Evolutionary conservation across 208 protist genomes (phyloP).

Genomic region (Lotmaria passim): DNA sequence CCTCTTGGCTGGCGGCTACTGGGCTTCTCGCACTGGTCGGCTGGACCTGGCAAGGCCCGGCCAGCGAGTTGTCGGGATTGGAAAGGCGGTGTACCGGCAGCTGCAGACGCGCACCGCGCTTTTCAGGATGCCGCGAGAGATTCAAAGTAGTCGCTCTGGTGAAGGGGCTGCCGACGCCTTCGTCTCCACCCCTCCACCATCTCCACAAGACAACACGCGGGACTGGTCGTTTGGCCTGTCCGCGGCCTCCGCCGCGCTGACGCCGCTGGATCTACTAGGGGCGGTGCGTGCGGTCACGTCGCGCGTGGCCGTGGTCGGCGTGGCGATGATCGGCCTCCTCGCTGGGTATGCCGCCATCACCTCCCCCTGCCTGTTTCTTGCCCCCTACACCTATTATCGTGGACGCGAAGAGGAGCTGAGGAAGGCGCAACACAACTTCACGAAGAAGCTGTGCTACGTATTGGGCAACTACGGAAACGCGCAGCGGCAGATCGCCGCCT

Average conservation of each 20-base stretch:
- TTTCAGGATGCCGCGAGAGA: slow-evolving; percentile 26
- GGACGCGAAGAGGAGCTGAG: slow-evolving; percentile 40
- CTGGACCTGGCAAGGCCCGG: background rate
- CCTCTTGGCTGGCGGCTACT: slow-evolving; percentile 6
- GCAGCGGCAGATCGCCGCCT: slow-evolving; percentile 53
- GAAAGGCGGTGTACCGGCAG: slow-evolving; percentile 8
- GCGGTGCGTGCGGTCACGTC: slow-evolving; percentile 32
- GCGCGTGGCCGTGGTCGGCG: slow-evolving; percentile 54
- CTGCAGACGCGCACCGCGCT: slow-evolving; percentile 18
- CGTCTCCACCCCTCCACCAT: too few relatives aligned
- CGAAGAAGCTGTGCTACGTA: slow-evolving; percentile 64
- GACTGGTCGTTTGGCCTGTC: background rate
- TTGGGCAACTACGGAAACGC: slow-evolving; percentile 55
- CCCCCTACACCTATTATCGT: slow-evolving; percentile 46
- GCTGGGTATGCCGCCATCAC: slow-evolving; percentile 76
- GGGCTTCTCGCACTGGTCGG: slow-evolving; percentile 8
- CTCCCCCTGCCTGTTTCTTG: slow-evolving; percentile 54
- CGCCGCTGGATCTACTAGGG: slow-evolving; percentile 4
- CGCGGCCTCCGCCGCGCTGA: background rate
- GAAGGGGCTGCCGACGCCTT: background rate
- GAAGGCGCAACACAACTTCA: slow-evolving; percentile 38
- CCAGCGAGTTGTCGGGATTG: background rate
- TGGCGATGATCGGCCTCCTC: slow-evolving; percentile 68
- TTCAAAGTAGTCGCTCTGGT: background rate
- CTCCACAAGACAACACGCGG: too few relatives aligned